Evolutionary conservation across 1,284 basidiomycete genomes (phyloP).

Genomic region (Ganoderma resinaceum): DNA sequence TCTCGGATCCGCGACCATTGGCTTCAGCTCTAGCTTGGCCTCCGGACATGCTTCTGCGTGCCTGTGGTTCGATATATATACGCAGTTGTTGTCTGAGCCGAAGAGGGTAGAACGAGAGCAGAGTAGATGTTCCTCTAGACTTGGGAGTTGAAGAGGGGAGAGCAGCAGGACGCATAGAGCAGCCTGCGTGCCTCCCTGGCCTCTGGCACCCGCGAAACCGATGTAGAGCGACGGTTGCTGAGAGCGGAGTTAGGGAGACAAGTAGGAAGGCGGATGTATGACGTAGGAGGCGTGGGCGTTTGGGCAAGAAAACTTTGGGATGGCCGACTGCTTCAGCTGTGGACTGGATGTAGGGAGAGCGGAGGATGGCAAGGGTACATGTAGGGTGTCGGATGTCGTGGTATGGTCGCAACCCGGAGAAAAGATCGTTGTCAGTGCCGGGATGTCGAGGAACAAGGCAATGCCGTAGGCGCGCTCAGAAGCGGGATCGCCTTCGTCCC

Average conservation of each 20-base stretch:
- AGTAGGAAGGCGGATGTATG: neutral
- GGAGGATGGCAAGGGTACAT: neutral
- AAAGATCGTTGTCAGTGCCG: neutral
- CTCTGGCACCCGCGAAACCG: neutral
- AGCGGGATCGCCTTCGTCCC: neutral
- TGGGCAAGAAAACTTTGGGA: neutral
- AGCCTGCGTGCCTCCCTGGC: neutral
- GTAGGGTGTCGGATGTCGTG: neutral
- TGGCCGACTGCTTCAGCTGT: neutral
- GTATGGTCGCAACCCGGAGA: neutral
- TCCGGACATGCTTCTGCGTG: neutral
- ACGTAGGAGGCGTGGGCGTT: slow-evolving; percentile 2
- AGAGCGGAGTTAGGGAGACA: neutral
- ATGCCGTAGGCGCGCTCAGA: slow-evolving; percentile 1
- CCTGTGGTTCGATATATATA: neutral
- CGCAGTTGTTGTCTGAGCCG: neutral
- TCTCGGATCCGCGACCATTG: neutral
- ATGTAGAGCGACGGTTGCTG: neutral
- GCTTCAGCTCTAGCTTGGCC: no score
- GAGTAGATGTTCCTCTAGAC: neutral
- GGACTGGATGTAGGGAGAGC: neutral
- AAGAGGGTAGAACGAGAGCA: neutral
- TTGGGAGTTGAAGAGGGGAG: neutral
- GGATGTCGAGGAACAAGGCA: neutral
- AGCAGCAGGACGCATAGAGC: slow-evolving; percentile 1